Evolutionary conservation across 2,329 filamentous ascomycete genomes (phyloP).

Genomic region (Ampelomyces quisqualis): DNA sequence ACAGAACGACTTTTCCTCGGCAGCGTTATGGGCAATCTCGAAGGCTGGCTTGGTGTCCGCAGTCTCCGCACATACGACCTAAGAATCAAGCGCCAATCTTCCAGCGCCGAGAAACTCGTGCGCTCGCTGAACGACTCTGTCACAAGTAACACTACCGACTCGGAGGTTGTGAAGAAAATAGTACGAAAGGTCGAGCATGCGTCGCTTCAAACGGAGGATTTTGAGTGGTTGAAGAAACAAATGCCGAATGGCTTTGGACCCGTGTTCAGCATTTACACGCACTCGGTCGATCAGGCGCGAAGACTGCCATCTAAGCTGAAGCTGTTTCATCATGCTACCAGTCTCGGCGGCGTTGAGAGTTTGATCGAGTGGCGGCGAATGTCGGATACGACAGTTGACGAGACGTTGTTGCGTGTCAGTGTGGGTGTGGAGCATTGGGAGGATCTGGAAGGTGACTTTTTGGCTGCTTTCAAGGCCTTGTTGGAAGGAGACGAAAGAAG

Average conservation of each 20-base stretch:
- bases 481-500: constrained; percentile 2
- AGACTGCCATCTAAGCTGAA: constrained; percentile 73
- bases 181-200: constrained; percentile 72
- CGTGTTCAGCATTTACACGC: constrained; percentile 76
- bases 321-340: constrained; percentile 93
- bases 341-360: constrained; percentile 89
- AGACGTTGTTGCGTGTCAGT: constrained; percentile 73
- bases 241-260: constrained; percentile 91
- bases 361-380: constrained; percentile 95
- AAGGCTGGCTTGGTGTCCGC: constrained; percentile 88
- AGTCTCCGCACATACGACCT: constrained; percentile 84
- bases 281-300: constrained; percentile 61
- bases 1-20: constrained; percentile 76
- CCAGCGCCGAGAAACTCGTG: constrained; percentile 69
- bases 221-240: constrained; percentile 72
- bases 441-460: constrained; percentile 75
- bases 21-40: constrained; percentile 81
- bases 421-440: constrained; percentile 84
- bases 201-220: constrained; percentile 68
- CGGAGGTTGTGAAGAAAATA: constrained; percentile 52
- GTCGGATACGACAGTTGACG: constrained; percentile 74
- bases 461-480: constrained; percentile 30
- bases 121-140: constrained; percentile 65
- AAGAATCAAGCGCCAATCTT: constrained; percentile 73
- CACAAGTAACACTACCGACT: constrained; percentile 42